Base-by-base conservation (phyloP, 2,329 filamentous ascomycete species). In the Trichoderma guizhouense region DNA sequence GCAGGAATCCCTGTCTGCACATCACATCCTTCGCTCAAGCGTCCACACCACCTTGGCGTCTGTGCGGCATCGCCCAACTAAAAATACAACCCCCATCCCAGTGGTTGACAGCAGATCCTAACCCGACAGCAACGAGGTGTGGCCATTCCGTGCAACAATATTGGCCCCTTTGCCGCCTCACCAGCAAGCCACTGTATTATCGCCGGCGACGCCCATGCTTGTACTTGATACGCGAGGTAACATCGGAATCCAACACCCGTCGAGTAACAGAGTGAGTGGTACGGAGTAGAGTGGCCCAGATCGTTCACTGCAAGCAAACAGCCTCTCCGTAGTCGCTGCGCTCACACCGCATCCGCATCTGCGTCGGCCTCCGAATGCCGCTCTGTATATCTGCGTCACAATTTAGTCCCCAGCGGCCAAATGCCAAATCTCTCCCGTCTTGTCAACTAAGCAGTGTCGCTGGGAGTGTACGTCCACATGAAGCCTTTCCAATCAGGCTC, bases 401-500 rank as follows among this genome's bases (percentile, higher is more conserved):
- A 7, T 8, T 14, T 7, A 4, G 2, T 57, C 47, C 9, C n/a
- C 47, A 24, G 43, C 43, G 43, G 43, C 43, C 43, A 53, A 53
- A 24, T 21, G n/a, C 3, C 47, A 53, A 53, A 53, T 53, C 47
- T 53, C 47, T 53, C 47, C 11, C 47, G 47, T 24, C 47, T 53
- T 24, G 47, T 53, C 21, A 55, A n/a, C 57, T 60, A 60, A n/a
- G 47, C 61, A 58, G 34, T 61, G 51, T 65, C 61, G 39, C 66
- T 28, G 28, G 36, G 47, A 15, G 39, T n/a, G 57, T 62, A 61
- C 12, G 28, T 62, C 80, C 87, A 89, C 15, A 74, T 71, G 55
- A 76, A 76, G 1, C 87, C 87, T 75, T 78, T 84, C 83, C 88
- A 89, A 81, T 95, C 93, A 14, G 87, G 88, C 77, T 91, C 87